Percentiles rank a stretch among this genome's conserved stretches.
Conservation (phyloP, 108 stramenopile species). For the Mediolabrus comicus region DNA sequence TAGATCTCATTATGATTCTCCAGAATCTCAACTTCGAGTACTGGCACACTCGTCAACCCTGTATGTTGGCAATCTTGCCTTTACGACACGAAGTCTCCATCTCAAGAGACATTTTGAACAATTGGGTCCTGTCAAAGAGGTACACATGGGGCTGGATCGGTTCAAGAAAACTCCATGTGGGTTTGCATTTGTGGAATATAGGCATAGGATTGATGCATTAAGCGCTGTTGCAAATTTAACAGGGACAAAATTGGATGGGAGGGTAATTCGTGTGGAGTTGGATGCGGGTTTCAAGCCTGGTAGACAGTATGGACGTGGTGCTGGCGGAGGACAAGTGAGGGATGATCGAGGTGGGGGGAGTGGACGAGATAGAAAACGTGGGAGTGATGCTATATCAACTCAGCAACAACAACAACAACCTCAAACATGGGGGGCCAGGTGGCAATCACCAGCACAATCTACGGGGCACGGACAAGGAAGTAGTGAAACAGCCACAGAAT, state of each 20-base stretch:
- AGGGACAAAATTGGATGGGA: slow-evolving; percentile 90
- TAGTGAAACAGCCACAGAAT: not conserved
- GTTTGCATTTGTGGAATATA: slow-evolving; percentile 94
- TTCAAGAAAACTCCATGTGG: slow-evolving; percentile 88
- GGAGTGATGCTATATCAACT: not conserved
- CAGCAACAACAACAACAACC: not conserved
- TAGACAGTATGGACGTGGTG: slow-evolving; percentile 94
- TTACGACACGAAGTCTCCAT: slow-evolving; percentile 87
- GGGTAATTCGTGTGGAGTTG: slow-evolving; percentile 91
- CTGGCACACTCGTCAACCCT: slow-evolving; percentile 70
- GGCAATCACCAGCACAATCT: slow-evolving; percentile 1
- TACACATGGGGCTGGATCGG: slow-evolving; percentile 94
- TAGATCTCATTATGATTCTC: slow-evolving; percentile 75
- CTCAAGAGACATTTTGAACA: slow-evolving; percentile 81
- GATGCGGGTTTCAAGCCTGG: slow-evolving; percentile 94
- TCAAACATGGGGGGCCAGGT: not conserved
- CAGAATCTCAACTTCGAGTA: slow-evolving; percentile 73
- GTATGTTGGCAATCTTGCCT: slow-evolving; percentile 96
- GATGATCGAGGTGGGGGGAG: slow-evolving; percentile 74
- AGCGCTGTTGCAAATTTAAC: slow-evolving; percentile 71
- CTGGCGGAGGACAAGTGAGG: slow-evolving; percentile 92
- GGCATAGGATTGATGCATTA: slow-evolving; percentile 67
- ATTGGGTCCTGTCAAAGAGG: slow-evolving; percentile 80
- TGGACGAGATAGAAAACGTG: slow-evolving; percentile 22
- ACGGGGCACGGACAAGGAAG: not conserved